These are phyloP conservation scores for Tetraselmis striata DNA, from an alignment of 139 green algal species.

Conservation along the genomic window DNA sequence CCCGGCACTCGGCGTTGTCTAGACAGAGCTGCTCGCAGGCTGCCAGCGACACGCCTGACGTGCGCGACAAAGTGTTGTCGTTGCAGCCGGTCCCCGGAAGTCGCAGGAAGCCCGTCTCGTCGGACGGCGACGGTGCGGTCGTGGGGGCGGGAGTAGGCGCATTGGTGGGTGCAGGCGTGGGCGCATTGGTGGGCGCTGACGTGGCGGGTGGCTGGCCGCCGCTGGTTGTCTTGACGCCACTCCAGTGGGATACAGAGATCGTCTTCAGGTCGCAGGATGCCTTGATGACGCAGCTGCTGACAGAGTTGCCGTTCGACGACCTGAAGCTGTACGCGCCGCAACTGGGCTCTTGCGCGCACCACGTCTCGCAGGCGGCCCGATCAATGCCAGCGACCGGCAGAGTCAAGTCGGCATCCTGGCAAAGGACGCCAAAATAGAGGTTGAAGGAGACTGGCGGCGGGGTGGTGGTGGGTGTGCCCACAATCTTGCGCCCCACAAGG, in stretches of 20 bases:
- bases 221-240: background rate
- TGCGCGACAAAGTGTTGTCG: background rate
- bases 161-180: background rate
- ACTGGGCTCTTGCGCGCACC: background rate
- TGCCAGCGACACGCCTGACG: background rate
- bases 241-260: background rate
- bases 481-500: background rate
- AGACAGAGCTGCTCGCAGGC: background rate
- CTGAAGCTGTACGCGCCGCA: background rate
- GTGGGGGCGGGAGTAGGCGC: background rate
- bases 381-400: background rate
- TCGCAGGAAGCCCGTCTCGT: too few species aligned
- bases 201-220: background rate
- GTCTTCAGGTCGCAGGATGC: background rate
- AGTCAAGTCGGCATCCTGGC: background rate
- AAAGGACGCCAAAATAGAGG: background rate
- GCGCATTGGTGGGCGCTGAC: background rate
- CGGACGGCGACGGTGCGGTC: background rate
- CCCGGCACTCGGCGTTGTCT: background rate
- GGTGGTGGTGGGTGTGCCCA: background rate
- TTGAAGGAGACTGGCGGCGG: background rate
- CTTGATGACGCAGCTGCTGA: background rate
- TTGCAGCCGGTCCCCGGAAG: too few species aligned
- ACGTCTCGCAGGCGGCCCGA: background rate
- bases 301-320: too few species aligned